Evolutionary conservation across 352 stramenopile genomes (phyloP).

Genomic region (Lagenidium giganteum): DNA sequence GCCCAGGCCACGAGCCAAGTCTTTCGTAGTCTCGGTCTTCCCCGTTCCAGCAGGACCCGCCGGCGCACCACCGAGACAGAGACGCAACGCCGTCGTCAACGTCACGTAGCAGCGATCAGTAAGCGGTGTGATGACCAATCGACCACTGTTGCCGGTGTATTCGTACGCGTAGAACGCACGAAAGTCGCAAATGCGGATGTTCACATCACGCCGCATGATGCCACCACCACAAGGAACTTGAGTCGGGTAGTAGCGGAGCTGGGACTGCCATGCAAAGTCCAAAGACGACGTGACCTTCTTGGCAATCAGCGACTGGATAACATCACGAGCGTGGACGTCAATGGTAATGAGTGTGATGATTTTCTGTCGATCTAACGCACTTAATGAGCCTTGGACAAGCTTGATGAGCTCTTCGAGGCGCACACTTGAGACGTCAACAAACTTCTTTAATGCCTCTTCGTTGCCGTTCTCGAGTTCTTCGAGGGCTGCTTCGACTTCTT

Average conservation of each 20-base stretch:
- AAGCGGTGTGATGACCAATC: conserved; percentile 79
- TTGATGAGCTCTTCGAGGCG: conserved; percentile 92
- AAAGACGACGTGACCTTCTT: conserved; percentile 91
- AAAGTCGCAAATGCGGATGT: conserved; percentile 91
- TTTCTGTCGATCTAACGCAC: conserved; percentile 78
- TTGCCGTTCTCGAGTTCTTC: conserved; percentile 94
- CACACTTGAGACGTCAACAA: conserved; percentile 88
- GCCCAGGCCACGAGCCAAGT: conserved; percentile 68
- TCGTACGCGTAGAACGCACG: conserved; percentile 93
- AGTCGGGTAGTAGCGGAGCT: conserved; percentile 91
- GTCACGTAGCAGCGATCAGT: conserved; percentile 86
- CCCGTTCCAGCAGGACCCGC: conserved; percentile 77
- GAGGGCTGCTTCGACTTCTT: conserved; percentile 87
- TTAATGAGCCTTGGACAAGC: conserved; percentile 86
- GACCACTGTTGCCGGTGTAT: conserved; percentile 93
- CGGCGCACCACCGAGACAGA: conserved; percentile 76
- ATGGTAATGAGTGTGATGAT: conserved; percentile 98
- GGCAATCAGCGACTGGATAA: conserved; percentile 89
- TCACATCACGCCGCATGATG: conserved; percentile 51
- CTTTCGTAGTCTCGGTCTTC: conserved; percentile 86
- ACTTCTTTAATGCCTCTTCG: conserved; percentile 94
- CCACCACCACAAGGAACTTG: conserved; percentile 15
- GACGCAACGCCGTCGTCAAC: conserved; percentile 68
- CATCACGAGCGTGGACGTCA: conserved; percentile 94
- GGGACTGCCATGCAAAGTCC: conserved; percentile 94